These are phyloP conservation scores for Claviceps fusiformis DNA, from an alignment of 2,329 filamentous ascomycete genomes.

Conservation along the genomic window DNA sequence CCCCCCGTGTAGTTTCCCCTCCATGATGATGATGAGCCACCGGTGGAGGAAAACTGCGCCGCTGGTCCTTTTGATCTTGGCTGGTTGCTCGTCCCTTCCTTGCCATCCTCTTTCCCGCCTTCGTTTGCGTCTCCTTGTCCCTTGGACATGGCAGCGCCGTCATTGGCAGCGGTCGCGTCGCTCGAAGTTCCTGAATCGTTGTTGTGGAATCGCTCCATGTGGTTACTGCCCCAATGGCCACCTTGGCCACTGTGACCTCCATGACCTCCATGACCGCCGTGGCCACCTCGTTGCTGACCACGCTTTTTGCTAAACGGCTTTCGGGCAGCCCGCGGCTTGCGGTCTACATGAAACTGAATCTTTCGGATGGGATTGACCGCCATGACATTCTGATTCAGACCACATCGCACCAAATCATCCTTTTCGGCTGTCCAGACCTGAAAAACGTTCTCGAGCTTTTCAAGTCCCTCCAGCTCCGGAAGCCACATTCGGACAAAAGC, in stretches of 20 bases:
- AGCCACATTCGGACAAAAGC: conserved; percentile 63
- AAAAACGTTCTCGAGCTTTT: conserved; percentile 45
- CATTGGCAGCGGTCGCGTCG: background rate
- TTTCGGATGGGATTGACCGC: conserved; percentile 51
- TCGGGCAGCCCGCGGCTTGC: conserved; percentile 24
- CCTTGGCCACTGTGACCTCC: too few species aligned
- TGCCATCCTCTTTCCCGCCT: background rate
- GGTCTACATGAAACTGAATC: conserved; percentile 49
- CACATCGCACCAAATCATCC: conserved; percentile 42
- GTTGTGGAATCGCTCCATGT: background rate
- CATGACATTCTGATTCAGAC: conserved; percentile 46
- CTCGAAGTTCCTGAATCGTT: conserved; percentile 1
- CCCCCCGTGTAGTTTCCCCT: conserved; percentile 2
- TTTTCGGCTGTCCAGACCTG: conserved; percentile 53
- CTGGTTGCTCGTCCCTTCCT: background rate
- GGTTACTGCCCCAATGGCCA: background rate
- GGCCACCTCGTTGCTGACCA: conserved; percentile 11
- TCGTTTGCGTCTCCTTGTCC: background rate
- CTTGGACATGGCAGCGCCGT: background rate
- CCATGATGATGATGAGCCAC: background rate
- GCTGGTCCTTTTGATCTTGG: background rate
- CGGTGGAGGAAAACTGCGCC: background rate
- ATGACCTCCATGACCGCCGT: too few species aligned
- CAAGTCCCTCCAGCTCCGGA: conserved; percentile 46
- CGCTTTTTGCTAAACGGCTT: conserved; percentile 13